A percentile compares a stretch with the other conserved stretches of the same genome.
Evolutionary conservation across 768 basidiomycete genomes (phyloP).

Genomic region (Saitozyma sp.): DNA sequence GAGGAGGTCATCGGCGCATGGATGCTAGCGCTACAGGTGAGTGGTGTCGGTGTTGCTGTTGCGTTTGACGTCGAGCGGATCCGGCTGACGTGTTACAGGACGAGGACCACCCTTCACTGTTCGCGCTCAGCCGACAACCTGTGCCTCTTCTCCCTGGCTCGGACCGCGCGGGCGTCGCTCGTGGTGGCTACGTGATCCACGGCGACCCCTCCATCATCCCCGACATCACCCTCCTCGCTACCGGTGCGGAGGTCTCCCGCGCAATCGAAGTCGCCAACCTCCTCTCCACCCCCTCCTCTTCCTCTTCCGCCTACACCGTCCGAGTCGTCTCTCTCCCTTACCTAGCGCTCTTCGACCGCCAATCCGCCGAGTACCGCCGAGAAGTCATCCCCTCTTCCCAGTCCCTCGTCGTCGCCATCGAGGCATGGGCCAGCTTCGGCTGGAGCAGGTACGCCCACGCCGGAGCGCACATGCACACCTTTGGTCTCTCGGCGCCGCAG

Average conservation of each 20-base stretch:
- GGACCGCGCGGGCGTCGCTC: slow-evolving; percentile 28
- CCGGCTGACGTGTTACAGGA: slow-evolving; percentile 7
- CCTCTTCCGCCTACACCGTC: slow-evolving; percentile 9
- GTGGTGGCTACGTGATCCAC: slow-evolving; percentile 38
- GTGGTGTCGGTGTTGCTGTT: no score
- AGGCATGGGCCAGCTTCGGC: slow-evolving; percentile 44
- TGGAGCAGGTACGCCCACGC: slow-evolving; percentile 50
- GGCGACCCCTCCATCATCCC: slow-evolving; percentile 18
- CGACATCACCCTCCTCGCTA: slow-evolving; percentile 38
- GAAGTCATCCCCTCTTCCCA: slow-evolving; percentile 19
- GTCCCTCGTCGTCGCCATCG: slow-evolving; percentile 42
- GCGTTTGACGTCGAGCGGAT: no score
- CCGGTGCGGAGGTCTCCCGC: slow-evolving; percentile 42
- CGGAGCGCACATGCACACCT: slow-evolving; percentile 40
- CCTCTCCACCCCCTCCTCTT: slow-evolving; percentile 2
- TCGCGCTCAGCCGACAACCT: slow-evolving; percentile 39
- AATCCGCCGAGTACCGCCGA: slow-evolving; percentile 29
- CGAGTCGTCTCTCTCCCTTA: slow-evolving; percentile 47
- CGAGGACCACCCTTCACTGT: slow-evolving; percentile 28
- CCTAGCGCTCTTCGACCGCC: slow-evolving; percentile 34
- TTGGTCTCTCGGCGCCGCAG: slow-evolving; percentile 45
- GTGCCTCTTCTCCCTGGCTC: slow-evolving; percentile 38
- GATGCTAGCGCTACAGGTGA: slow-evolving; percentile 24
- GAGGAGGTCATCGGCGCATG: slow-evolving; percentile 44
- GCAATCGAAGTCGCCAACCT: slow-evolving; percentile 35